phyloP scores from a whole-genome alignment of 768 basidiomycete species.

The Rhodosporidiobolus odoratus region DNA sequence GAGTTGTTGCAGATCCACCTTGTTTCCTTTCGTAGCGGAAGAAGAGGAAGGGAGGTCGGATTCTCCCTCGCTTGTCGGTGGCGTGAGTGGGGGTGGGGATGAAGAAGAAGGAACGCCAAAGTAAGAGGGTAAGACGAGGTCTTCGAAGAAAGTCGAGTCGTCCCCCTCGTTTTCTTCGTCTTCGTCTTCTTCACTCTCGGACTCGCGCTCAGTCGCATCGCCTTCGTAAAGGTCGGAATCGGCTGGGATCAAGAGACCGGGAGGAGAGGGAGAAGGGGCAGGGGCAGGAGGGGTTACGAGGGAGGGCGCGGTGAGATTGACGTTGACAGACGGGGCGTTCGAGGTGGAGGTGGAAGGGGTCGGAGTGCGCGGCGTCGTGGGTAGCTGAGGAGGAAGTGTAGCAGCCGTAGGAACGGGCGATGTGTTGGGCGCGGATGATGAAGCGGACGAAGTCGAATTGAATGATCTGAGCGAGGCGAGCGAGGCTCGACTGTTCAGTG shows the following conservation, averaged over 20 bases:
- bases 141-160: slow-evolving; percentile 34
- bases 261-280: neutral
- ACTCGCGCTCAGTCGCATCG: neutral
- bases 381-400: neutral
- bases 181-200: neutral
- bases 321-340: neutral
- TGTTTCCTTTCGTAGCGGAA: neutral
- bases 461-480: neutral
- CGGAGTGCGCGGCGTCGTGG: neutral
- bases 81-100: slow-evolving; percentile 6
- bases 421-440: neutral
- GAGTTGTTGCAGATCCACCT: slow-evolving; percentile 21
- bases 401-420: neutral
- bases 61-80: slow-evolving; percentile 28
- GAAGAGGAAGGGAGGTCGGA: neutral
- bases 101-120: slow-evolving; percentile 5
- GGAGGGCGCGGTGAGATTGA: neutral
- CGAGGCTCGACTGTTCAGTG: no score
- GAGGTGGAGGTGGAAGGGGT: neutral
- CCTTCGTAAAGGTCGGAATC: neutral
- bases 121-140: slow-evolving; percentile 31
- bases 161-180: slow-evolving; percentile 14
- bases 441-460: neutral
- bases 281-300: neutral
- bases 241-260: neutral